These are phyloP conservation scores for Pilobolus umbonatus DNA, from an alignment of 192 early-diverging fungal species.

Conservation along the genomic window DNA sequence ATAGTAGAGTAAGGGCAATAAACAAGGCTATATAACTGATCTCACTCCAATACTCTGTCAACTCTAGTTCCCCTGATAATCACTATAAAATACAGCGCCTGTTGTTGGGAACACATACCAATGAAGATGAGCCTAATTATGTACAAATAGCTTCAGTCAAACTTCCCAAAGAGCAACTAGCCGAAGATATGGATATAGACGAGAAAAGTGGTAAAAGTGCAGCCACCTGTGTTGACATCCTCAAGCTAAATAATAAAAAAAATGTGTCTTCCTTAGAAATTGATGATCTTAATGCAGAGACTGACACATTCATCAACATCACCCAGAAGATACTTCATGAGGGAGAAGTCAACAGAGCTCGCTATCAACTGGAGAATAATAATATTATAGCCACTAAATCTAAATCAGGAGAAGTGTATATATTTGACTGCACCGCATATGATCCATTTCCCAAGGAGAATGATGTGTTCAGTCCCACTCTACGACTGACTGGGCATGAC, in stretches of 20 bases:
- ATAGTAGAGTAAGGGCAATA: slow-evolving; percentile 73
- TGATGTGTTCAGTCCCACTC: slow-evolving; percentile 78
- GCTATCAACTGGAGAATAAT: slow-evolving; percentile 96
- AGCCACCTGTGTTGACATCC: not conserved
- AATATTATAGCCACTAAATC: slow-evolving; percentile 97
- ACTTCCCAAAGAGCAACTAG: slow-evolving; percentile 18
- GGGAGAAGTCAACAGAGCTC: slow-evolving; percentile 94
- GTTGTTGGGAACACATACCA: slow-evolving; percentile 94
- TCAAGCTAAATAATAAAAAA: not conserved
- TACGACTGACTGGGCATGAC: slow-evolving; percentile 81
- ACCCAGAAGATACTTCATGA: slow-evolving; percentile 96
- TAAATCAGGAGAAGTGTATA: slow-evolving; percentile 83
- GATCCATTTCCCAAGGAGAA: slow-evolving; percentile 68
- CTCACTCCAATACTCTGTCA: not conserved
- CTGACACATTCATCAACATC: slow-evolving; percentile 74
- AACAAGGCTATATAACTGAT: not conserved
- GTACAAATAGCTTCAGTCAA: slow-evolving; percentile 92
- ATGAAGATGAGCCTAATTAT: slow-evolving; percentile 94
- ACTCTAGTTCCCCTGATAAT: slow-evolving; percentile 66
- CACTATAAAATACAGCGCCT: slow-evolving; percentile 87
- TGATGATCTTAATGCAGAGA: slow-evolving; percentile 33
- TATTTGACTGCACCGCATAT: slow-evolving; percentile 95
- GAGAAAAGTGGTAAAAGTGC: slow-evolving; percentile 11
- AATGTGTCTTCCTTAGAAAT: slow-evolving; percentile 5
- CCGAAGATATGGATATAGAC: slow-evolving; percentile 20